A percentile compares a stretch with the other conserved stretches of the same genome.
These are phyloP conservation scores for Coemansia umbellata DNA, from an alignment of 192 early-diverging fungal genomes.

Conservation along the genomic window DNA sequence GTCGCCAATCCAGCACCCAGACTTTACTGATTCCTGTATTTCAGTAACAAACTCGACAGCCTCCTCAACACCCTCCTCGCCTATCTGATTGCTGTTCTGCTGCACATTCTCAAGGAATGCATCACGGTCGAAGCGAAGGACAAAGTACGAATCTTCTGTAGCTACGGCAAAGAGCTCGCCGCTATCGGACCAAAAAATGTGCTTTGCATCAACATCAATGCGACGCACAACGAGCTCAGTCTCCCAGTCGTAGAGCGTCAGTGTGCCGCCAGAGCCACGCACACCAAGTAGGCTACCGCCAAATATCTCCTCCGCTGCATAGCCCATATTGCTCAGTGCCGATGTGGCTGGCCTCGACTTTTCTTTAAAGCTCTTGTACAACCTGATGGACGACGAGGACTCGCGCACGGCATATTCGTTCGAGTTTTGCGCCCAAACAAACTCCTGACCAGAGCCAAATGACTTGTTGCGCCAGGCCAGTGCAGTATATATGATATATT, in stretches of 20 bases:
- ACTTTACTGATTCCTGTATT: conserved; percentile 84
- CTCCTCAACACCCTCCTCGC: conserved; percentile 94
- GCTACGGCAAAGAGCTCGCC: conserved; percentile 90
- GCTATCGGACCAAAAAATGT: conserved; percentile 93
- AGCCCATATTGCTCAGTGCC: conserved; percentile 64
- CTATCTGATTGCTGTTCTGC: conserved; percentile 60
- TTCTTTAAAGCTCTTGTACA: conserved; percentile 98
- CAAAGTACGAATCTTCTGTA: conserved; percentile 90
- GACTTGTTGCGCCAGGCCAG: conserved; percentile 99
- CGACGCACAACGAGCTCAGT: conserved; percentile 84
- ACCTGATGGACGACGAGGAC: conserved; percentile 79
- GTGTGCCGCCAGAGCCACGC: conserved; percentile 59
- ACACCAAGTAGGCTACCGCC: conserved; percentile 92
- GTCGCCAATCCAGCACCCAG: conserved; percentile 97
- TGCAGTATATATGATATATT: conserved; percentile 99
- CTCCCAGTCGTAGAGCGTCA: conserved; percentile 99
- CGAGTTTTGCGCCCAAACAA: conserved; percentile 96
- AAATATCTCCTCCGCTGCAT: conserved; percentile 89
- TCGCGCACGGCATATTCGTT: conserved; percentile 97
- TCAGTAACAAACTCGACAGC: conserved; percentile 95
- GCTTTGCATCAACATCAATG: conserved; percentile 87
- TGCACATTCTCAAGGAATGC: conserved; percentile 75
- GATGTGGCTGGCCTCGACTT: conserved; percentile 54
- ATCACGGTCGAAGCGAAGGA: conserved; percentile 89
- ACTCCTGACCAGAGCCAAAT: conserved; percentile 91